Evolutionary conservation across 2,329 filamentous ascomycete genomes (phyloP).

Genomic region (Hypocrella siamensis): DNA sequence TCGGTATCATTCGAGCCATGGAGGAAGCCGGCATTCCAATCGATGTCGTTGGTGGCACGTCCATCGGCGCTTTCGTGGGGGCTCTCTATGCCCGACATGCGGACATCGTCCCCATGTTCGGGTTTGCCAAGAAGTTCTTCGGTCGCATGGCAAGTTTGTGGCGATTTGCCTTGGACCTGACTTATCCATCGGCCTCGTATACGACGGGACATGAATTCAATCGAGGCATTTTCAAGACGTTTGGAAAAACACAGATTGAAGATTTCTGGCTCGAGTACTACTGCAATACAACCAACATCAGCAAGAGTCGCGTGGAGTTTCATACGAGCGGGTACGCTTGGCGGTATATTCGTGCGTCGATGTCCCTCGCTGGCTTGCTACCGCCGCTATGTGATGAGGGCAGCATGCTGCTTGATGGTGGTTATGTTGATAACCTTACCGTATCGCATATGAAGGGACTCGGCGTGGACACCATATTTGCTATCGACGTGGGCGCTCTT

Average conservation of each 20-base stretch:
- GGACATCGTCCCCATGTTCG: conserved; percentile 93
- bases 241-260: conserved; percentile 92
- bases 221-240: conserved; percentile 95
- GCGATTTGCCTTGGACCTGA: conserved; percentile 93
- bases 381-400: conserved; percentile 94
- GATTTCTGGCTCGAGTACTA: conserved; percentile 99
- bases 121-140: conserved; percentile 90
- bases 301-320: conserved; percentile 78
- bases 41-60: conserved; percentile 88
- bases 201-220: conserved; percentile 99
- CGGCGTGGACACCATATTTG: conserved; percentile 87
- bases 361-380: conserved; percentile 85
- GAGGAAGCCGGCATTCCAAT: conserved; percentile 95
- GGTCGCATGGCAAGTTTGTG: conserved; percentile 98
- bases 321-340: conserved; percentile 95
- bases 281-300: conserved; percentile 99
- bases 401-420: conserved; percentile 89
- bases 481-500: conserved; percentile 81
- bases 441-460: conserved; percentile 95
- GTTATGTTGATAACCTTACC: conserved; percentile 93
- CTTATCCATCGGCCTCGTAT: conserved; percentile 91
- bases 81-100: conserved; percentile 91
- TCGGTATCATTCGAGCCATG: conserved; percentile 85
- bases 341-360: conserved; percentile 91
- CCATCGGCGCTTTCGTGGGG: conserved; percentile 90